Conservation (phyloP, 805 yeast genomes). For the Ogataea salicorniae region DNA sequence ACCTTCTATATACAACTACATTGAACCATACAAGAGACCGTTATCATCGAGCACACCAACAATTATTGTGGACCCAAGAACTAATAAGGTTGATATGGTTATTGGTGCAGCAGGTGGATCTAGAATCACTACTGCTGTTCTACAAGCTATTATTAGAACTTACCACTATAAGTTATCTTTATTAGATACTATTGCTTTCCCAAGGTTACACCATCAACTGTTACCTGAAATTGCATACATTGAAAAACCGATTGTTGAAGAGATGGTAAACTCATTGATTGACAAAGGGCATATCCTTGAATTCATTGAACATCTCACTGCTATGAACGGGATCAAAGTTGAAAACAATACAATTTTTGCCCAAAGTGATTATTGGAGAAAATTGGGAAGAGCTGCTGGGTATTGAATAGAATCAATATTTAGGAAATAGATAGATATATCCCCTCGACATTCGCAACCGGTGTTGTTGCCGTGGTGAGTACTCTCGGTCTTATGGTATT, state of each 20-base stretch:
- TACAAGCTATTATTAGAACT: slow-evolving; percentile 70
- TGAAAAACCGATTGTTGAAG: slow-evolving; percentile 48
- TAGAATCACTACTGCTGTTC: slow-evolving; percentile 73
- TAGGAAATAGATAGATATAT: no score
- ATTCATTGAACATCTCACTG: slow-evolving; percentile 42
- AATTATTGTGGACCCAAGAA: slow-evolving; percentile 42
- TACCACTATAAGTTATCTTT: slow-evolving; percentile 55
- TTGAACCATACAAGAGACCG: slow-evolving; percentile 76
- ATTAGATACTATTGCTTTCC: slow-evolving; percentile 67
- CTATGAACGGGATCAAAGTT: slow-evolving; percentile 50
- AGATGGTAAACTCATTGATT: slow-evolving; percentile 32
- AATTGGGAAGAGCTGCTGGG: slow-evolving; percentile 69
- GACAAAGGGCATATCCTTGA: slow-evolving; percentile 46
- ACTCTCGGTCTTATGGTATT: no score
- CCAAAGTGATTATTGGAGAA: slow-evolving; percentile 88
- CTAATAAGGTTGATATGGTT: slow-evolving; percentile 52
- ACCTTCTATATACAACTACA: slow-evolving; percentile 77
- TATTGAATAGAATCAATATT: slow-evolving; percentile 31
- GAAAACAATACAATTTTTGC: slow-evolving; percentile 51
- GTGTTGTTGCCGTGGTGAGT: no score
- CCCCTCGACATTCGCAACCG: no score
- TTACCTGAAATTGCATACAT: slow-evolving; percentile 63
- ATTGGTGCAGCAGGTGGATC: slow-evolving; percentile 97
- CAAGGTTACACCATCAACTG: slow-evolving; percentile 86
- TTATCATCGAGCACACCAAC: slow-evolving; percentile 80